Conservation (phyloP, 768 basidiomycete genomes). For the Mycena filopes region DNA sequence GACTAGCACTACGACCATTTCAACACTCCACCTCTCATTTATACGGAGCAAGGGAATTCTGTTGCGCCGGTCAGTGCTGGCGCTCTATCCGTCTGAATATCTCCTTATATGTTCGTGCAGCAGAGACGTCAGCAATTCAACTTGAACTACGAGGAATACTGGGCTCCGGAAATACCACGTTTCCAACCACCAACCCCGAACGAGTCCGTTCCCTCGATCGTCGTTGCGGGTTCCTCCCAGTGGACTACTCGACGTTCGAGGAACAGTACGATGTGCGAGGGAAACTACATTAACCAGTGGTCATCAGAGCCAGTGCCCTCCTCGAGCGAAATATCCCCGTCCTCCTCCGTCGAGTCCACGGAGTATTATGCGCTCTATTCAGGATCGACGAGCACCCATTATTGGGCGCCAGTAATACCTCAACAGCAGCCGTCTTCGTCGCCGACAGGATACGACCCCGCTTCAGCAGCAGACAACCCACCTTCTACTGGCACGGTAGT, state of each 20-base stretch:
- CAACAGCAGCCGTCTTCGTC: too few relatives aligned
- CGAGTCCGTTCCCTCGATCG: conserved; percentile 1
- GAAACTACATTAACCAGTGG: neutral
- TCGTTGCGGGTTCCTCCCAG: conserved; percentile 5
- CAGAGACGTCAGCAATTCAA: conserved; percentile 2
- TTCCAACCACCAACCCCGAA: neutral
- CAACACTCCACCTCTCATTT: neutral
- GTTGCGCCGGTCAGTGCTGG: neutral
- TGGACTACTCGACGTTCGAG: neutral
- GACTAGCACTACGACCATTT: neutral
- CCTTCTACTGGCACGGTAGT: neutral
- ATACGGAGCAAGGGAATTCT: neutral
- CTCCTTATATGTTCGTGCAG: neutral
- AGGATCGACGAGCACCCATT: too few relatives aligned
- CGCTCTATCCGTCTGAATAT: neutral
- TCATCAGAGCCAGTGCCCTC: too few relatives aligned
- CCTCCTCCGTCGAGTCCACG: too few relatives aligned
- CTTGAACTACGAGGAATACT: neutral
- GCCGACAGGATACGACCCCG: neutral
- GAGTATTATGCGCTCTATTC: too few relatives aligned
- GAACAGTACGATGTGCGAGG: too few relatives aligned
- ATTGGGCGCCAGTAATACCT: too few relatives aligned
- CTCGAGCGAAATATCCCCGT: too few relatives aligned
- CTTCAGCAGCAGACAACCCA: neutral
- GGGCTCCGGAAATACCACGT: conserved; percentile 1